A percentile compares a stretch with the other conserved stretches of the same genome.
phyloP scores from a whole-genome alignment of 148 eudicot genomes.

The Cornus florida region DNA sequence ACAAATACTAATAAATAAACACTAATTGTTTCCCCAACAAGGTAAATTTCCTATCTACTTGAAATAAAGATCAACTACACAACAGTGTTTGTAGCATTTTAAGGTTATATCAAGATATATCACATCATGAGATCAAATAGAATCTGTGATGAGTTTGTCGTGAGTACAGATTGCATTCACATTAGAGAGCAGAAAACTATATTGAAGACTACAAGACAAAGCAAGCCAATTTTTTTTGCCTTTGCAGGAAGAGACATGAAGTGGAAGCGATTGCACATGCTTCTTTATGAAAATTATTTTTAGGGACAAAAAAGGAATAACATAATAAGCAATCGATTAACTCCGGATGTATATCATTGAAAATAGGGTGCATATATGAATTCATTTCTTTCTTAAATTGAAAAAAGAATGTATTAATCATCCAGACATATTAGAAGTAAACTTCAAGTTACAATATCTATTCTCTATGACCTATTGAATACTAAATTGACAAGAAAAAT shows the following conservation, averaged over 20 bases:
- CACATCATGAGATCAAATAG: too few relatives aligned
- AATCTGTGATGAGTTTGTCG: too few relatives aligned
- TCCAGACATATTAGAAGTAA: not conserved
- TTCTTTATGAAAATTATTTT: not conserved
- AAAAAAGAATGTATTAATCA: not conserved
- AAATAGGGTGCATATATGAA: not conserved
- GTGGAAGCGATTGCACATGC: not conserved
- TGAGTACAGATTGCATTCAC: too few relatives aligned
- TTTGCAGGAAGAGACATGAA: not conserved
- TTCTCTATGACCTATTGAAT: not conserved
- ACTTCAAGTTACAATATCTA: not conserved
- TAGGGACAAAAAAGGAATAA: not conserved
- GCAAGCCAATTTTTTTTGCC: not conserved
- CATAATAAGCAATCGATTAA: too few relatives aligned
- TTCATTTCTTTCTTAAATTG: not conserved
- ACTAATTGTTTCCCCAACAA: too few relatives aligned
- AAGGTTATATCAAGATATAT: too few relatives aligned
- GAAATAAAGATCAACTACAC: too few relatives aligned
- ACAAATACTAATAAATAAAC: too few relatives aligned
- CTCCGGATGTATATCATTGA: not conserved
- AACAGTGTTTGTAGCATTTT: too few relatives aligned
- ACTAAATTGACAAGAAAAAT: not conserved
- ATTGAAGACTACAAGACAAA: too few relatives aligned
- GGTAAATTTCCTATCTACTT: too few relatives aligned
- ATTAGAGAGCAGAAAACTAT: too few relatives aligned